Percentiles rank a stretch among this genome's conserved stretches.
These are phyloP conservation scores for Limonium bicolor DNA, from an alignment of 148 eudicot genomes.

Conservation along the genomic window DNA sequence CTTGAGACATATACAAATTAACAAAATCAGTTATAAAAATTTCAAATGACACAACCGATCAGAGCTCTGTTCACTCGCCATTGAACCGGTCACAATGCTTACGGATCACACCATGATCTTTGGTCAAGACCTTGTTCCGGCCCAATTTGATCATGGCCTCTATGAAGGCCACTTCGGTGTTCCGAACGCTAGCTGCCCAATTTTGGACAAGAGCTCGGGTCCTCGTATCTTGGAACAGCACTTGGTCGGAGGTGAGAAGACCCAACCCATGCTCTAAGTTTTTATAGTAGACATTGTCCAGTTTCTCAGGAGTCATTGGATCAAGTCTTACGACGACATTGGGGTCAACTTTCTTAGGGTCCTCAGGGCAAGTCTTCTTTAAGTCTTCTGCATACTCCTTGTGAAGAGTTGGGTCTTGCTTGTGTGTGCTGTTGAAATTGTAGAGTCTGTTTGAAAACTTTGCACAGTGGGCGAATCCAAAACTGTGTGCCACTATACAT, in stretches of 20 bases:
- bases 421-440: conserved; percentile 22
- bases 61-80: too few relatives aligned
- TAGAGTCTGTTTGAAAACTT: conserved; percentile 48
- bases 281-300: conserved; percentile 57
- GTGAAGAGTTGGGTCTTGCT: conserved; percentile 50
- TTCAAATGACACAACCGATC: too few relatives aligned
- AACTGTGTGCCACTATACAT: conserved; percentile 59
- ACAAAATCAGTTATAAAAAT: too few relatives aligned
- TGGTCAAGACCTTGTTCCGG: conserved; percentile 50
- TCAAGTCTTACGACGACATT: conserved; percentile 50
- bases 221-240: conserved; percentile 27
- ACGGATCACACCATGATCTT: conserved; percentile 52
- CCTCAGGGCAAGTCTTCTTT: conserved; percentile 37
- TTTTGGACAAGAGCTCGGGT: conserved; percentile 33
- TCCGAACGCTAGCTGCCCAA: conserved; percentile 31
- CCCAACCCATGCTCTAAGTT: conserved; percentile 43
- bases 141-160: conserved; percentile 55
- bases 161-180: conserved; percentile 35
- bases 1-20: too few relatives aligned
- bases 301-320: conserved; percentile 38
- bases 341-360: conserved; percentile 36
- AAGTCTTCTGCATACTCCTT: conserved; percentile 36
- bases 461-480: conserved; percentile 63
- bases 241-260: conserved; percentile 52
- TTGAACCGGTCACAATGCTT: not conserved